Base-by-base conservation (phyloP, 106 monocot genomes). In the Dendrobium nobile region DNA sequence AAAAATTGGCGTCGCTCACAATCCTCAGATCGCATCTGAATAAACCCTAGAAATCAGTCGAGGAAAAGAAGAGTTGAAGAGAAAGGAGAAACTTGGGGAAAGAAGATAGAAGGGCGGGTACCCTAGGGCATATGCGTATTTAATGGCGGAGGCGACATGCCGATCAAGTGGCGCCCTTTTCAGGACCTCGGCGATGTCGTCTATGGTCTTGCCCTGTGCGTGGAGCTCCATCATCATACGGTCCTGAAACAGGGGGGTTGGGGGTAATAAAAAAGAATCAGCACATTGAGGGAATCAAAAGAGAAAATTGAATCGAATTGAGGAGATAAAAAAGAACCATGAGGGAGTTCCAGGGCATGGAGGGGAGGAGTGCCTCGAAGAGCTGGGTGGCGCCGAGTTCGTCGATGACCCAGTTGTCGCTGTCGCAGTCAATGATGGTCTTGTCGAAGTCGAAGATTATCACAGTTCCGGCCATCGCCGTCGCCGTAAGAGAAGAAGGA, bases 371-470 rank as follows among this genome's bases (percentile, higher is more conserved):
- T 3, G 75, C 47, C 0, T 90, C 88, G 80, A 96, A 96, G 59
- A 78, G 43, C 41, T 84, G 75, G 26, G 86, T 86, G 56, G 77
- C 86, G 47, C 93, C 89, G 6, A 96, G 89, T 22, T 64, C 80
- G 37, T 91, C 88, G 8, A 96, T 70, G 31, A 96, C 90, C 93
- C 93, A 96, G 78, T 90, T 88, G 75, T 96, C 96, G 81, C 91
- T 96, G 81, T 96, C 96, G 86, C 93, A 90, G 80, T 91, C 93
- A 41, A 93, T 91, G 72, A 96, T 87, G 13, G 96, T 96, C 84
- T 96, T 93, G 82, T 96, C 96, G 81, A 96, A 96, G 79, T 96
- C 93, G 81, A 91, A 93, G 74, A 93, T 86, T 37, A 91, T 85
- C 13, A 93, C 86, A 20, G 84, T 80, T 42, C 84, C 90, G 48